Evolutionary conservation across 1,284 basidiomycete species (phyloP).

Genomic region (Ustilago bromivora): DNA sequence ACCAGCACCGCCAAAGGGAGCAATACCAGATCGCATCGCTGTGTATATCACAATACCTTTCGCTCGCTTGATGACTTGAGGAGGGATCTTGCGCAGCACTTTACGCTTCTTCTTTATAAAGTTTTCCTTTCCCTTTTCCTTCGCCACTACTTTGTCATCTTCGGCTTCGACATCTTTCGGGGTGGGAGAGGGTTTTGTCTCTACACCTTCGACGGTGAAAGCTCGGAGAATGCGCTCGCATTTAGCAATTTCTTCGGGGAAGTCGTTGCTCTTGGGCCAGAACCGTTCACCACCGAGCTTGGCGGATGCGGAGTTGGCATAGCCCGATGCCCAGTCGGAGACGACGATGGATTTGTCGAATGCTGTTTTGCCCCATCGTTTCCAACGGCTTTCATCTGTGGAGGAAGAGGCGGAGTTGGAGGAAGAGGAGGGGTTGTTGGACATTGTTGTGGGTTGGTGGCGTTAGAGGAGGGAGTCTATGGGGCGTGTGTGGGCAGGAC

Average conservation of each 20-base stretch:
- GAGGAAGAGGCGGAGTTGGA: conserved; percentile 5
- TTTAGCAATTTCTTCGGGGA: conserved; percentile 73
- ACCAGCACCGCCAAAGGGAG: conserved; percentile 74
- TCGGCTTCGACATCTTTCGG: conserved; percentile 56
- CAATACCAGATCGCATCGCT: conserved; percentile 72
- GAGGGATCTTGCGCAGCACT: conserved; percentile 73
- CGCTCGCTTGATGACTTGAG: conserved; percentile 71
- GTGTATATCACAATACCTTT: conserved; percentile 72
- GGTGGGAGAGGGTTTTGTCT: conserved; percentile 34
- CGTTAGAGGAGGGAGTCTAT: neutral
- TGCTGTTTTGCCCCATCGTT: conserved; percentile 45
- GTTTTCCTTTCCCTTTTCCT: conserved; percentile 49
- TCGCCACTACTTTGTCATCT: conserved; percentile 16
- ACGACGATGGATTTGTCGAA: conserved; percentile 61
- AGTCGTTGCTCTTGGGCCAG: conserved; percentile 73
- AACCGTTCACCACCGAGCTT: conserved; percentile 73
- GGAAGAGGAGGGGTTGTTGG: conserved; percentile 6
- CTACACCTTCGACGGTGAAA: conserved; percentile 62
- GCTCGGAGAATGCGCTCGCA: conserved; percentile 72
- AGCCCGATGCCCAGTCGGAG: conserved; percentile 65
- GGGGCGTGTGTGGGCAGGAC: neutral
- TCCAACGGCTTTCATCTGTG: conserved; percentile 42
- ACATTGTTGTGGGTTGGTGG: conserved; percentile 8
- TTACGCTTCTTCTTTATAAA: conserved; percentile 70
- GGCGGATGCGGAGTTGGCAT: conserved; percentile 62